Percentiles rank a stretch among this genome's conserved stretches.
These are phyloP conservation scores for Ocimum tenuiflorum DNA, from an alignment of 257 asterid species.

Conservation along the genomic window DNA sequence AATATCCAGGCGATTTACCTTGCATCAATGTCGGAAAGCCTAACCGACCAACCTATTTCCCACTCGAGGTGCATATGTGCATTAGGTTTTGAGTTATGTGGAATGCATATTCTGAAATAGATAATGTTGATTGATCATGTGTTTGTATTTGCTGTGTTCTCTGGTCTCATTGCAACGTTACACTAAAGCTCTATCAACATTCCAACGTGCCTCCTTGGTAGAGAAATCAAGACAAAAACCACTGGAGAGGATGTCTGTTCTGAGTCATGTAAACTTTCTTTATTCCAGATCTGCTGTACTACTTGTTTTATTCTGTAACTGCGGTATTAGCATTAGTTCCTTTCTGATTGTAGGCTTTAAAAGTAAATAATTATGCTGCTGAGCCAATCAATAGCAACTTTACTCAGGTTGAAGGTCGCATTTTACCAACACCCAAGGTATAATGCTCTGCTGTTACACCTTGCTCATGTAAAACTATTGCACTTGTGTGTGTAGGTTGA, in stretches of 20 bases:
- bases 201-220: slow-evolving; percentile 71
- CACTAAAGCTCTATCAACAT: slow-evolving; percentile 50
- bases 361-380: slow-evolving; percentile 62
- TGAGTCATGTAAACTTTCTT: slow-evolving; percentile 42
- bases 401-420: slow-evolving; percentile 82
- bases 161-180: slow-evolving; percentile 64
- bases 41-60: slow-evolving; percentile 75
- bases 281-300: neutral
- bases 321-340: neutral
- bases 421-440: slow-evolving; percentile 76
- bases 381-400: slow-evolving; percentile 62
- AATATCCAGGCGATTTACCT: slow-evolving; percentile 74
- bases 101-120: neutral
- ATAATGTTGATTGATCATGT: neutral
- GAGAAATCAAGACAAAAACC: slow-evolving; percentile 89
- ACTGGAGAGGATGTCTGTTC: slow-evolving; percentile 61
- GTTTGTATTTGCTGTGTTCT: slow-evolving; percentile 48
- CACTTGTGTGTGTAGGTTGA: neutral
- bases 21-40: slow-evolving; percentile 96
- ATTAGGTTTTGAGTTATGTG: neutral
- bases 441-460: no score
- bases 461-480: neutral
- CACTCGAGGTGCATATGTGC: slow-evolving; percentile 55
- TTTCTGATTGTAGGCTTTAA: slow-evolving; percentile 43
- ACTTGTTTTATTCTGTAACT: neutral